Conservation (phyloP, 192 early-diverging fungal species). For the Neocallimastix lanati region DNA sequence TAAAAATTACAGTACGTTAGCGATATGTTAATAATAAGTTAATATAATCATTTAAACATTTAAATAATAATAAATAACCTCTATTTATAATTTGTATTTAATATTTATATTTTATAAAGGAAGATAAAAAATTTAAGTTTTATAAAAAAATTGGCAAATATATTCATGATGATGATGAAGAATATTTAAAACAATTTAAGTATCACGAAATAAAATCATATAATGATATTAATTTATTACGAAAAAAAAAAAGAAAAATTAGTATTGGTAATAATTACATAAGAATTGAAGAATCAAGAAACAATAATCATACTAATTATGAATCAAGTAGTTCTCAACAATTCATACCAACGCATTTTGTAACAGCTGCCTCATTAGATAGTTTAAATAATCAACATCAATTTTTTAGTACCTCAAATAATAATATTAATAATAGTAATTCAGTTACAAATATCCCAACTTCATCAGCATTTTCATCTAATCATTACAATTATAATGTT, state of each 20-base stretch:
- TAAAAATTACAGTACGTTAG: constrained; percentile 31
- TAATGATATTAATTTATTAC: background rate
- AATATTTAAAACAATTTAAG: background rate
- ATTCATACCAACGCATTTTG: background rate
- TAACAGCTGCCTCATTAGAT: background rate
- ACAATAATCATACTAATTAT: background rate
- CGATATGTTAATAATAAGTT: no score
- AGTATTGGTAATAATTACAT: background rate
- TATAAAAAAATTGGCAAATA: background rate
- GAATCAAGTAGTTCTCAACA: background rate
- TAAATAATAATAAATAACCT: no score
- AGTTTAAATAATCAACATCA: background rate
- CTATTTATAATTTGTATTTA: no score
- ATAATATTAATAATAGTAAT: no score
- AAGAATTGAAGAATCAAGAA: background rate
- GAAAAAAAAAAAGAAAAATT: background rate
- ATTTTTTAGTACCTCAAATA: background rate
- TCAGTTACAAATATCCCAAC: no score
- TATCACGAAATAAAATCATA: background rate
- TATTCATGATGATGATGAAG: background rate
- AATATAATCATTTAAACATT: no score
- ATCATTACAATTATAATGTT: no score
- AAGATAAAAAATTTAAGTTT: background rate
- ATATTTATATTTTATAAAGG: no score
- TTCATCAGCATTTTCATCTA: no score